These are phyloP conservation scores for Paramecium biaurelia DNA, from an alignment of 73 alveolate species.

Conservation along the genomic window DNA sequence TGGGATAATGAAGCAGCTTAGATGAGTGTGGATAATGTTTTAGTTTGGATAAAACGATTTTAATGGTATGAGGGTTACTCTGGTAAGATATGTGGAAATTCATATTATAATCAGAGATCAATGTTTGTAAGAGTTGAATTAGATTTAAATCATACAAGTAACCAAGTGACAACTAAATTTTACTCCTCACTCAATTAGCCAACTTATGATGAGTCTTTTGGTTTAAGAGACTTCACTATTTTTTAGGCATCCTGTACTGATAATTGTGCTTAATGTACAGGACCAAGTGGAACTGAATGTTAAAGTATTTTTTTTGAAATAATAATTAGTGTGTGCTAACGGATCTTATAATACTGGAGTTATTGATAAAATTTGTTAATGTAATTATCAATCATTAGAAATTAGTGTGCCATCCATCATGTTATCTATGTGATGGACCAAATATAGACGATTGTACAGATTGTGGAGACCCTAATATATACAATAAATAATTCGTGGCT, in stretches of 20 bases:
- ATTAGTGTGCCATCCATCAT: neutral
- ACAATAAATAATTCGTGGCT: neutral
- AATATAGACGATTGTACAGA: neutral
- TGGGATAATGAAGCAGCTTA: neutral
- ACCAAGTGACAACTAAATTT: neutral
- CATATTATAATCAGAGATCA: neutral
- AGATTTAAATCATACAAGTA: neutral
- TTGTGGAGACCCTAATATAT: neutral
- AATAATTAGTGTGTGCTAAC: neutral
- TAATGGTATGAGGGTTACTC: neutral
- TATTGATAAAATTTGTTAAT: neutral
- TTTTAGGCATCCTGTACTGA: neutral
- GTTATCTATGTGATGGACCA: neutral
- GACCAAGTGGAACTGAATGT: neutral
- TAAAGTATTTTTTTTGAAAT: neutral
- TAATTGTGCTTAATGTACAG: conserved; percentile 25
- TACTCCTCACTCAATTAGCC: neutral
- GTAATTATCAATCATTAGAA: neutral
- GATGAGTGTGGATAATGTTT: neutral
- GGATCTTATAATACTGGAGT: neutral
- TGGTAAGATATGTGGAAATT: neutral
- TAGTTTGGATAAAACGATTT: neutral
- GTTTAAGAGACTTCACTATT: neutral
- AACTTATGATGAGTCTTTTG: neutral
- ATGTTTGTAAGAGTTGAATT: neutral